Evolutionary conservation across 768 basidiomycete genomes (phyloP).

Genomic region (Tulasnella calospora): DNA sequence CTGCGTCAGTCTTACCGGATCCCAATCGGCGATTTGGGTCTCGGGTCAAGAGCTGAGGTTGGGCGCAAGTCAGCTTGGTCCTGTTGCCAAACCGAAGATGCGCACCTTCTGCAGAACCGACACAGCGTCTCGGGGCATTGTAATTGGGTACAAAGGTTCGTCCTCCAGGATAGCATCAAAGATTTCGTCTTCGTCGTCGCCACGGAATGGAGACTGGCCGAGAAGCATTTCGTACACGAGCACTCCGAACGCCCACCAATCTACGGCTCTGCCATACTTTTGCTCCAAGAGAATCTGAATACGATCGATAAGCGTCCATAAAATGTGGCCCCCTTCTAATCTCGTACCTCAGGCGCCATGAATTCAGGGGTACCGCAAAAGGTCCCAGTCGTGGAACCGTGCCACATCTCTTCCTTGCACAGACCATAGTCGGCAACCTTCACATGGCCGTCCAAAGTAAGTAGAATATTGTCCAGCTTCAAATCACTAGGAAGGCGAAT

Average conservation of each 20-base stretch:
- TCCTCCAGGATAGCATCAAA: conserved; percentile 99
- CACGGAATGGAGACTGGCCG: conserved; percentile 98
- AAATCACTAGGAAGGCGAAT: conserved; percentile 59
- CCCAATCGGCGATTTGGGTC: conserved; percentile 89
- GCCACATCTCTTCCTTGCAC: conserved; percentile 99
- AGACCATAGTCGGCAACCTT: conserved; percentile 99
- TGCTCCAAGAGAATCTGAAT: conserved; percentile 94
- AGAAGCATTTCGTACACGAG: conserved; percentile 98
- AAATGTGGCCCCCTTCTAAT: background rate
- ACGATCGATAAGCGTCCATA: conserved; percentile 11
- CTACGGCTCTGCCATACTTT: conserved; percentile 95
- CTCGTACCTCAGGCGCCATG: conserved; percentile 93
- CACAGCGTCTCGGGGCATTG: conserved; percentile 97
- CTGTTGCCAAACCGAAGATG: background rate
- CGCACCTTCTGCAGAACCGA: conserved; percentile 87
- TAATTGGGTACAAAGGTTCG: conserved; percentile 96
- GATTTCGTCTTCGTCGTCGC: conserved; percentile 99
- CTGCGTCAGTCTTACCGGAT: conserved; percentile 85
- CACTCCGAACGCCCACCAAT: conserved; percentile 99
- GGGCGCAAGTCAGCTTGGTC: background rate
- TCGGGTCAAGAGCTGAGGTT: conserved; percentile 73
- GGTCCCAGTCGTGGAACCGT: conserved; percentile 90
- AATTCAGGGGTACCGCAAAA: conserved; percentile 99
- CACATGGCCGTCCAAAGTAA: conserved; percentile 95
- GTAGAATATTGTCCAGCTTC: conserved; percentile 94